Percentiles rank a stretch among this genome's conserved stretches.
phyloP scores from a whole-genome alignment of 345 rosid genomes.

The Eucalyptus virginea region DNA sequence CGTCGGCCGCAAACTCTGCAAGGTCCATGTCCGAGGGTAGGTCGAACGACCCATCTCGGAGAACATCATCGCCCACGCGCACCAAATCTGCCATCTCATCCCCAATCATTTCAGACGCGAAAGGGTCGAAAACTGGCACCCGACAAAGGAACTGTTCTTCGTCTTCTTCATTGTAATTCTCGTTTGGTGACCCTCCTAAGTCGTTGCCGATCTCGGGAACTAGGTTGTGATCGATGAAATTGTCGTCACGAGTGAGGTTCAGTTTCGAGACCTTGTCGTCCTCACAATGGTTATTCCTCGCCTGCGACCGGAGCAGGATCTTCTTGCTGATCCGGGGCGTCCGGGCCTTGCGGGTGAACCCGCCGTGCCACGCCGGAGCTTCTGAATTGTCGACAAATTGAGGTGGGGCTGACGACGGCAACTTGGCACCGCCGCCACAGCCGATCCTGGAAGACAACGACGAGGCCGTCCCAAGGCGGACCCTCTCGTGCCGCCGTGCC shows the following conservation, averaged over 20 bases:
- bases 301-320: neutral
- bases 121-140: slow-evolving; percentile 71
- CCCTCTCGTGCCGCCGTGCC: slow-evolving; percentile 50
- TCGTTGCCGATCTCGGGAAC: slow-evolving; percentile 59
- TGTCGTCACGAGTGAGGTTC: neutral
- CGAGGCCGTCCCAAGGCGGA: slow-evolving; percentile 50
- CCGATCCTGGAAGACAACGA: neutral
- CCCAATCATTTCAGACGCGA: slow-evolving; percentile 26
- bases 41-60: neutral
- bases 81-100: neutral
- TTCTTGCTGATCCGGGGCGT: slow-evolving; percentile 8
- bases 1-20: slow-evolving; percentile 77
- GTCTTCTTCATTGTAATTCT: slow-evolving; percentile 22
- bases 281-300: neutral
- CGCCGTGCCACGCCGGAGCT: slow-evolving; percentile 58
- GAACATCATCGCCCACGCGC: neutral
- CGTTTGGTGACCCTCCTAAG: slow-evolving; percentile 6
- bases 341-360: slow-evolving; percentile 81
- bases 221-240: neutral
- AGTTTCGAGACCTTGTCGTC: neutral
- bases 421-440: neutral
- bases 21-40: slow-evolving; percentile 74
- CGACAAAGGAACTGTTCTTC: slow-evolving; percentile 69
- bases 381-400: neutral
- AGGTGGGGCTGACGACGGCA: neutral